A percentile compares a stretch with the other conserved stretches of the same genome.
Conservation (phyloP, 768 basidiomycete species). For the Mycena crocata region DNA sequence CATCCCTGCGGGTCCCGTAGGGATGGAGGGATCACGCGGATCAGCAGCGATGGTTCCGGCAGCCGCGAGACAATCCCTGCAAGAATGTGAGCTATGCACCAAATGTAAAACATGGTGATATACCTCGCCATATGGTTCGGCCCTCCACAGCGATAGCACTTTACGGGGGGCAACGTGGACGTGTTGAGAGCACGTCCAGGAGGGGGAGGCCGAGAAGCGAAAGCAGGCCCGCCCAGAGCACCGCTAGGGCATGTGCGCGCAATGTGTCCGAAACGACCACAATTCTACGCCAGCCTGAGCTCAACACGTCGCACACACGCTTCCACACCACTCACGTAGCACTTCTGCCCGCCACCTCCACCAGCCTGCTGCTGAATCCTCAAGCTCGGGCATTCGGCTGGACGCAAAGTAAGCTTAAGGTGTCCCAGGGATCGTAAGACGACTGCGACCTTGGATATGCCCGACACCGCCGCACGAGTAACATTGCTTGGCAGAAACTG, state of each 20-base stretch:
- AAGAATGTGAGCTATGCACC: conserved; percentile 15
- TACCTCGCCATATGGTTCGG: conserved; percentile 90
- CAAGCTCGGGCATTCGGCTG: conserved; percentile 86
- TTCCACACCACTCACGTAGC: conserved; percentile 70
- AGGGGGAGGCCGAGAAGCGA: conserved; percentile 77
- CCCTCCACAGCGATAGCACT: conserved; percentile 91
- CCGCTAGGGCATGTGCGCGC: conserved; percentile 79
- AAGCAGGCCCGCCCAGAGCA: conserved; percentile 53
- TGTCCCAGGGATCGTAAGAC: neutral
- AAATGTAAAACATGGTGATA: conserved; percentile 21
- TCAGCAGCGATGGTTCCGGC: conserved; percentile 64
- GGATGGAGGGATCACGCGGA: conserved; percentile 52
- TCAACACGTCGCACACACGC: conserved; percentile 8
- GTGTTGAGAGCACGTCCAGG: conserved; percentile 82
- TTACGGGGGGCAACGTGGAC: conserved; percentile 82
- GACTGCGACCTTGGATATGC: conserved; percentile 65
- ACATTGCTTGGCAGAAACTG: conserved; percentile 88
- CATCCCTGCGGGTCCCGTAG: conserved; percentile 57
- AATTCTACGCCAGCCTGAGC: conserved; percentile 61
- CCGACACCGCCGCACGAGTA: conserved; percentile 92
- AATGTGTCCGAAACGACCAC: conserved; percentile 86
- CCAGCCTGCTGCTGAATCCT: conserved; percentile 68
- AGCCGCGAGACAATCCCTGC: conserved; percentile 85
- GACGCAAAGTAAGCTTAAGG: conserved; percentile 8
- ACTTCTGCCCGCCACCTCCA: conserved; percentile 74